Evolutionary conservation across 768 basidiomycete genomes (phyloP), one percentile per base, ranked within the genome.

Genomic region (Suillus paluster): DNA sequence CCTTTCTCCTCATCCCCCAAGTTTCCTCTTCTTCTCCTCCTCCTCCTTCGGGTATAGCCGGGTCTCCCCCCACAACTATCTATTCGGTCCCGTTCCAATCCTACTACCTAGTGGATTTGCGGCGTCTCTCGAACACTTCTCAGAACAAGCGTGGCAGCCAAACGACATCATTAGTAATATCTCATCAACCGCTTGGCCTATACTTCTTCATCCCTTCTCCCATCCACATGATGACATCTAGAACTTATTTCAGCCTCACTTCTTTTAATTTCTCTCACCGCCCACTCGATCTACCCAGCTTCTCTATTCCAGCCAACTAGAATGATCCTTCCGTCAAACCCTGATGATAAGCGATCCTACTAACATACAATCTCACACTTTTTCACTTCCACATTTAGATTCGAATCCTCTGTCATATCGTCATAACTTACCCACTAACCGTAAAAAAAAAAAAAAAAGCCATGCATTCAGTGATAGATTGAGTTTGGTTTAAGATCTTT

Each of bases 101-200:
- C 21, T 52, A 30, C 50, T 19, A 6, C n/a, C 30, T 30, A 6
- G 30, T 3, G 4, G 30, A 30, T 30, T 30, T 30, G 30, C 30
- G 30, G 4, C 30, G 30, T 30, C 30, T 30, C 30, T 30, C 30
- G 6, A 6, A 30, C 30, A 30, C 30, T 30, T 30, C 54, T 55
- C 36, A 55, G 54, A 55, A 55, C 54, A 38, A 55, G 38, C 54
- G 54, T 55, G 54, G 54, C 25, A 55, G n/a, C 17, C 27, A 10
- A 55, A 55, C 54, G 54, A 17, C 54, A 39, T n/a, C 54, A 10
- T 23, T 54, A 54, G 38, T 54, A 17, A 54, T 54, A 36, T 54
- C 36, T 54, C 53, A 38, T 36, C 23, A 54, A 36, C 21, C 34
- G 53, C 34, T 38, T 54, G 34, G 21, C 34, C 34, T 23, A 34